These are phyloP conservation scores for Penicillium pulvis DNA, from an alignment of 495 filamentous ascomycete genomes.

Conservation along the genomic window DNA sequence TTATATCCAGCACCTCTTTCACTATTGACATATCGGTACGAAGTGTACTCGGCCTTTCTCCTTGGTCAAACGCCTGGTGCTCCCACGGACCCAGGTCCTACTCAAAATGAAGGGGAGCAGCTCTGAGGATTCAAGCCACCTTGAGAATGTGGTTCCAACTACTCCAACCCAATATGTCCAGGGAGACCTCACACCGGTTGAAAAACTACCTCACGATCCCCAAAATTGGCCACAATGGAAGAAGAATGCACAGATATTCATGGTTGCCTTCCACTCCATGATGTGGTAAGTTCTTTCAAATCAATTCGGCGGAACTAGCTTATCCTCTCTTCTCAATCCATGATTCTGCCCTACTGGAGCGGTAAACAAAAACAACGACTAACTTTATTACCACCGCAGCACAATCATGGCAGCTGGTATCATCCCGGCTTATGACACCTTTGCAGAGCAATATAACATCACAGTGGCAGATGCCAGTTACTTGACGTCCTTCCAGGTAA, in stretches of 20 bases:
- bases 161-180: neutral
- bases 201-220: slow-evolving; percentile 21
- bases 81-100: neutral
- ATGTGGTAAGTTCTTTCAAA: neutral
- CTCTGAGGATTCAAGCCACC: neutral
- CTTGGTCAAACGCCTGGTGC: neutral
- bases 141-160: neutral
- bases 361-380: neutral
- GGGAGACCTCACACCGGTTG: neutral
- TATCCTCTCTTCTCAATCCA: neutral
- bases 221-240: slow-evolving; percentile 34
- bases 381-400: neutral
- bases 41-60: neutral
- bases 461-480: slow-evolving; percentile 33
- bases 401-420: slow-evolving; percentile 42
- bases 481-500: slow-evolving; percentile 34
- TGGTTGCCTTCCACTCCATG: slow-evolving; percentile 42
- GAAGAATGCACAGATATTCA: slow-evolving; percentile 36
- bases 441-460: slow-evolving; percentile 29
- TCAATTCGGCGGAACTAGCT: neutral
- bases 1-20: neutral
- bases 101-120: neutral
- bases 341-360: neutral
- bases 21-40: neutral
- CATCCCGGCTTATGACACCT: slow-evolving; percentile 31